Evolutionary conservation across 495 filamentous ascomycete genomes (phyloP), one percentile per base, ranked within the genome.

Genomic region (Penicillium canescens): DNA sequence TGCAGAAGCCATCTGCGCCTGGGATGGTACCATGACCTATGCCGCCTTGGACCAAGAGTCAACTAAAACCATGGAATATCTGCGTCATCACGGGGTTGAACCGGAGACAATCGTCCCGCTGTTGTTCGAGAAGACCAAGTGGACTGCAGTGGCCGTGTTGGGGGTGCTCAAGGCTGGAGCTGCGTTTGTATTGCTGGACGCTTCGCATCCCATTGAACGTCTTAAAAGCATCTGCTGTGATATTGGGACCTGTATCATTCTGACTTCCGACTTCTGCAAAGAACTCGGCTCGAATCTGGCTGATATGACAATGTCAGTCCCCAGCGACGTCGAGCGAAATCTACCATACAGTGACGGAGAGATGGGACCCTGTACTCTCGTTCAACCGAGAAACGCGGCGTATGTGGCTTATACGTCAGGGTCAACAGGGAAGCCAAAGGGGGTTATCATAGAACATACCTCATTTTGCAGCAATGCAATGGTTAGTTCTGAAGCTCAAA

Each of bases 51-150:
- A 21, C 2, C 28, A 35, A 20, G 20, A 33, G 6, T 46, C 43
- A 20, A 4, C 12, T n/a, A n/a, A n/a, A n/a, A 9, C 11, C 6
- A 5, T 46, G 14, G 43, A 3, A 5, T 28, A 20, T 11, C 28
- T 13, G 7, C 28, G 9, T 56, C 63, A 36, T n/a, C 59, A 71
- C 10, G 69, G 70, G 8, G 61, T 74, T 12, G 57, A 61, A 11
- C 55, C 69, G 16, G 73, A 69, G 43, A 59, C 54, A 11, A 42
- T 76, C 28, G 71, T 81, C 16, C 70, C 73, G 7, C 50, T 78
- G 4, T 78, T 65, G 49, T 77, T 80, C 28, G 73, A 79, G 24
- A 81, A 79, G 46, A 74, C 74, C 5, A 40, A n/a, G 6, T 71
- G 67, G 67, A 55, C 59, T 5, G 50, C 52, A 0, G 51, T 71